Percentiles rank a stretch among this genome's conserved stretches.
These are phyloP conservation scores for Backusella sp. DNA, from an alignment of 192 early-diverging fungal species.

Conservation along the genomic window DNA sequence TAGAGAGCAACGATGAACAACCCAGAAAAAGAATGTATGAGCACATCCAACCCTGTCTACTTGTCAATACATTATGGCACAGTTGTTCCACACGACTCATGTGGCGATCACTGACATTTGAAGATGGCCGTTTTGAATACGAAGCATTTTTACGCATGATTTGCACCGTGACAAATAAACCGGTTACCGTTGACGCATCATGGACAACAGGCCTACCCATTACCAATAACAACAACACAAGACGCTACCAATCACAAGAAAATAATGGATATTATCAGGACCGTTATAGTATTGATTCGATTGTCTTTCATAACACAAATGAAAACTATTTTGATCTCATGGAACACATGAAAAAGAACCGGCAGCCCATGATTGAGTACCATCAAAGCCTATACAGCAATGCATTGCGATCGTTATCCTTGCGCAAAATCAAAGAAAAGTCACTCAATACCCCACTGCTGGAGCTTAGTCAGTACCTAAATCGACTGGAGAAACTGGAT, in stretches of 20 bases:
- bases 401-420: constrained; percentile 18
- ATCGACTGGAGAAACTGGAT: constrained; percentile 40
- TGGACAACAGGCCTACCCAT: not conserved
- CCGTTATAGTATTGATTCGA: not conserved
- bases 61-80: constrained; percentile 36
- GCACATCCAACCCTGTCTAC: constrained; percentile 20
- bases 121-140: constrained; percentile 24
- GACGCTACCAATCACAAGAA: not conserved
- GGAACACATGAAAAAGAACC: constrained; percentile 3
- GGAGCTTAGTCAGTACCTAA: constrained; percentile 19
- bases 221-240: not conserved
- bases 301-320: not conserved
- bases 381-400: constrained; percentile 12
- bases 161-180: constrained; percentile 13
- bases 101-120: constrained; percentile 32
- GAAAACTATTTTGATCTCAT: not conserved
- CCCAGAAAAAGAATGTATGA: constrained; percentile 9
- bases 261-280: not conserved
- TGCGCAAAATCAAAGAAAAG: constrained; percentile 39
- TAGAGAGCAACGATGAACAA: not conserved
- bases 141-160: constrained; percentile 16
- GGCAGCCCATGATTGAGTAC: not conserved
- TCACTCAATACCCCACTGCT: constrained; percentile 28
- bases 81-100: constrained; percentile 31
- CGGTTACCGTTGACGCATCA: not conserved